Conservation (phyloP, 2,329 filamentous ascomycete species). For the Cercospora brassicicola region DNA sequence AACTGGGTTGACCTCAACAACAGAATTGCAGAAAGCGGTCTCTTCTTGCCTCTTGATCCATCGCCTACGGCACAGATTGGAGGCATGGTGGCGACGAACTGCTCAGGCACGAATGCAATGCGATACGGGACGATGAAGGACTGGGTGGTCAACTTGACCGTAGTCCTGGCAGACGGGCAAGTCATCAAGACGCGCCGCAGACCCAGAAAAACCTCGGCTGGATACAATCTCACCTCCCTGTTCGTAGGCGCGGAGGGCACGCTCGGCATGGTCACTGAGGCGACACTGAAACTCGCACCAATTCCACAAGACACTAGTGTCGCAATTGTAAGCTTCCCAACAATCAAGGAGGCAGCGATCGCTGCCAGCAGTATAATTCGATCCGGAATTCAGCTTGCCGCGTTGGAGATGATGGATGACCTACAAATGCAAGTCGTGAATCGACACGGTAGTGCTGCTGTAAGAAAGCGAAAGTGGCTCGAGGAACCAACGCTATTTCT, state of each 20-base stretch:
- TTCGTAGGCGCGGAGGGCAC: slow-evolving; percentile 84
- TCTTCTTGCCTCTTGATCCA: slow-evolving; percentile 91
- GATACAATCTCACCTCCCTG: slow-evolving; percentile 77
- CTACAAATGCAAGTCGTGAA: slow-evolving; percentile 82
- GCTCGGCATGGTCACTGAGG: slow-evolving; percentile 76
- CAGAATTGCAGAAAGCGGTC: slow-evolving; percentile 67
- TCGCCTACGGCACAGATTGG: slow-evolving; percentile 74
- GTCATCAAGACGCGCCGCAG: slow-evolving; percentile 75
- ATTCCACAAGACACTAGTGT: slow-evolving; percentile 75
- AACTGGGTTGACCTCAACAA: slow-evolving; percentile 91
- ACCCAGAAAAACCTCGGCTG: slow-evolving; percentile 76
- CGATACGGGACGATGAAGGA: slow-evolving; percentile 85
- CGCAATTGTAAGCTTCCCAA: slow-evolving; percentile 76
- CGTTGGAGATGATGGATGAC: slow-evolving; percentile 86
- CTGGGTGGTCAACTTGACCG: slow-evolving; percentile 80
- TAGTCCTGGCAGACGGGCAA: slow-evolving; percentile 75
- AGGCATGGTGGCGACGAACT: slow-evolving; percentile 78
- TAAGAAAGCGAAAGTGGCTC: slow-evolving; percentile 70
- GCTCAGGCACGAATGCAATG: slow-evolving; percentile 66
- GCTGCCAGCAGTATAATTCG: slow-evolving; percentile 76
- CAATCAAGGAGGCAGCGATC: slow-evolving; percentile 71
- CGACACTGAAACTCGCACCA: slow-evolving; percentile 75
- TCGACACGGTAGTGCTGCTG: slow-evolving; percentile 56
- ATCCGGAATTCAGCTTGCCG: slow-evolving; percentile 69
- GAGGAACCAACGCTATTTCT: slow-evolving; percentile 79